Conservation (phyloP, 257 asterid genomes). For the Scutellaria barbata region DNA sequence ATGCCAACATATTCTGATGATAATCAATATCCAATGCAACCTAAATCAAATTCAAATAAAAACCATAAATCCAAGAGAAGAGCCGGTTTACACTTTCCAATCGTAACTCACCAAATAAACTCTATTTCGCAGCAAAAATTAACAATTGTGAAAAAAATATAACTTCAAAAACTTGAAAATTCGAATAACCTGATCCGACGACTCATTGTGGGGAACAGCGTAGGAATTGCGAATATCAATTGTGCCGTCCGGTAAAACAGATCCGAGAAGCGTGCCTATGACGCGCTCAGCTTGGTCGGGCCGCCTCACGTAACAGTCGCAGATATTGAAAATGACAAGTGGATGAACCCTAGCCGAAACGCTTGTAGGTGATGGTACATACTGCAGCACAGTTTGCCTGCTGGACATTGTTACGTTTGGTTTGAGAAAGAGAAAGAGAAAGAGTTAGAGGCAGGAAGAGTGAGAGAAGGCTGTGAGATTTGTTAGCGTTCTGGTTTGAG, state of each 20-base stretch:
- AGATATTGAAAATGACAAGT: slow-evolving; percentile 77
- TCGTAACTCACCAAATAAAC: not conserved
- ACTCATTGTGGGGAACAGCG: slow-evolving; percentile 93
- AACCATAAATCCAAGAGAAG: not conserved
- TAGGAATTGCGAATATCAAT: slow-evolving; percentile 85
- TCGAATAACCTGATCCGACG: slow-evolving; percentile 77
- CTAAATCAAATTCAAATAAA: slow-evolving; percentile 42
- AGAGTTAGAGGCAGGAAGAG: not conserved
- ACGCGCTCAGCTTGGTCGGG: slow-evolving; percentile 95
- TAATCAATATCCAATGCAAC: slow-evolving; percentile 97
- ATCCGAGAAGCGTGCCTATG: slow-evolving; percentile 93
- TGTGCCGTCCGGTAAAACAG: slow-evolving; percentile 87
- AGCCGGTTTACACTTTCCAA: not conserved
- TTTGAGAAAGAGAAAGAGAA: not conserved
- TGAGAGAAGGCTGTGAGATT: too few relatives aligned
- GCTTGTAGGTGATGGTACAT: slow-evolving; percentile 56
- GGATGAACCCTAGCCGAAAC: slow-evolving; percentile 82
- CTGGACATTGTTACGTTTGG: slow-evolving; percentile 45
- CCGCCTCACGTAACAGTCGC: slow-evolving; percentile 85
- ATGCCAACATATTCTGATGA: slow-evolving; percentile 85
- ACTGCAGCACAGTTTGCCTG: slow-evolving; percentile 69
- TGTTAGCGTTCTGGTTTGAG: too few relatives aligned
- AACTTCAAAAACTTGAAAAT: not conserved
- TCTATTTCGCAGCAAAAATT: not conserved
- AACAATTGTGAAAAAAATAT: not conserved